Conservation (phyloP, 2,329 filamentous ascomycete species). For the Hymenotorrendiella dingleyae region DNA sequence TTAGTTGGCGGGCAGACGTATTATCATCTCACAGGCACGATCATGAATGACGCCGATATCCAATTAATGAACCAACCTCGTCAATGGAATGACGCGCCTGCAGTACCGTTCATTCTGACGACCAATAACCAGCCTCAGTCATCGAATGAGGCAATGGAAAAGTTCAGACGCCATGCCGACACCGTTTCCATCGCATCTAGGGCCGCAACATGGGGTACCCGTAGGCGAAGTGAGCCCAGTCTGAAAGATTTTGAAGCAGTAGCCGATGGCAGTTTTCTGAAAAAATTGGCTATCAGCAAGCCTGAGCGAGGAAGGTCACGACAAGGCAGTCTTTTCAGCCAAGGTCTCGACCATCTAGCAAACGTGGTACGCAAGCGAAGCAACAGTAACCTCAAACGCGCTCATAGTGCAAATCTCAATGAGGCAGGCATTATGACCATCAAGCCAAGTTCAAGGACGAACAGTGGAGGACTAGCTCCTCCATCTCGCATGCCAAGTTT, state of each 20-base stretch:
- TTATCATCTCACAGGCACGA: conserved; percentile 20
- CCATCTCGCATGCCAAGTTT: conserved; percentile 45
- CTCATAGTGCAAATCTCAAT: conserved; percentile 22
- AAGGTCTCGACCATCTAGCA: conserved; percentile 27
- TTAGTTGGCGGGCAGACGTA: conserved; percentile 28
- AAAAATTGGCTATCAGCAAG: conserved; percentile 51
- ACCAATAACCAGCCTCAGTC: conserved; percentile 39
- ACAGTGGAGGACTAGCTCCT: conserved; percentile 38
- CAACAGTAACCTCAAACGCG: conserved; percentile 29
- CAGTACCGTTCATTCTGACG: conserved; percentile 29
- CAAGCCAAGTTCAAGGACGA: conserved; percentile 31
- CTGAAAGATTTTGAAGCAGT: conserved; percentile 52
- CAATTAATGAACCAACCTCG: conserved; percentile 26
- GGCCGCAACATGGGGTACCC: conserved; percentile 65
- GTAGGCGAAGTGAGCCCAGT: conserved; percentile 58
- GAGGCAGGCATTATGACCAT: conserved; percentile 19
- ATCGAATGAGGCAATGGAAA: conserved; percentile 43
- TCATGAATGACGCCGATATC: conserved; percentile 21
- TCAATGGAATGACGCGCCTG: conserved; percentile 33
- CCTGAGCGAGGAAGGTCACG: conserved; percentile 37
- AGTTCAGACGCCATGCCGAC: conserved; percentile 38
- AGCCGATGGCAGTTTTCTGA: conserved; percentile 55
- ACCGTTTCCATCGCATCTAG: conserved; percentile 52
- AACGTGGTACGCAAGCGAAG: conserved; percentile 28
- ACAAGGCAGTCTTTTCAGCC: conserved; percentile 49